Evolutionary conservation across 768 basidiomycete genomes (phyloP), one percentile per base, ranked within the genome.

Genomic region (Collybia nuda): DNA sequence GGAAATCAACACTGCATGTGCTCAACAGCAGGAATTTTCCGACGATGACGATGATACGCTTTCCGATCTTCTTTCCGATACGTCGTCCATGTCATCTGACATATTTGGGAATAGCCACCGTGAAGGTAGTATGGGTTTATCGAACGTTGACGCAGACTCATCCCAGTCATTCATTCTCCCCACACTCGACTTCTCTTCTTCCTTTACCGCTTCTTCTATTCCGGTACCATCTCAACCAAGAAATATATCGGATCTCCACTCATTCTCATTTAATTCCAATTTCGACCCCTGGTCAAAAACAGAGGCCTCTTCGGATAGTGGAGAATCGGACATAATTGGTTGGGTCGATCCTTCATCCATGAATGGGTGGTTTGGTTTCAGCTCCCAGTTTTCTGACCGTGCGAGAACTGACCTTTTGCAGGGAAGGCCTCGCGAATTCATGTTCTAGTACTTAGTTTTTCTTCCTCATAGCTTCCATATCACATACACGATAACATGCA

Each of bases 121-220:
- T 36, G 46, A 40, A 21, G 54, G 53, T 22, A 55, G 47, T 18
- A 42, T 57, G 19, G 61, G 48, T 5, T 22, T 57, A 6, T 55
- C 53, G 38, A 29, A 32, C 8, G 47, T 53, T 2, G 52, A 53
- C 7, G 53, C 59, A 41, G 85, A 89, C 59, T 80, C 85, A 9
- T 71, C 86, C 2, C 71, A 79, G 17, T 88, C 88, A 2, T 80
- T 94, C 51, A 67, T 93, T 9, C 69, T 92, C n/a, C 90, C 90
- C 4, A 87, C 82, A 1, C 75, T 91, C 46, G 88, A 90, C 62
- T 78, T 88, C 55, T 86, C 87, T 0, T 77, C 82, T 5, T 67
- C 74, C 6, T 79, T 77, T 62, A 50, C 67, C 37, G 64, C 41
- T 11, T 32, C 40, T 1, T 38, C 52, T 14, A 56, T 53, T 14